Evolutionary conservation across 2,329 filamentous ascomycete genomes (phyloP), one percentile per base, ranked within the genome.

Genomic region (Penicillium paneum): DNA sequence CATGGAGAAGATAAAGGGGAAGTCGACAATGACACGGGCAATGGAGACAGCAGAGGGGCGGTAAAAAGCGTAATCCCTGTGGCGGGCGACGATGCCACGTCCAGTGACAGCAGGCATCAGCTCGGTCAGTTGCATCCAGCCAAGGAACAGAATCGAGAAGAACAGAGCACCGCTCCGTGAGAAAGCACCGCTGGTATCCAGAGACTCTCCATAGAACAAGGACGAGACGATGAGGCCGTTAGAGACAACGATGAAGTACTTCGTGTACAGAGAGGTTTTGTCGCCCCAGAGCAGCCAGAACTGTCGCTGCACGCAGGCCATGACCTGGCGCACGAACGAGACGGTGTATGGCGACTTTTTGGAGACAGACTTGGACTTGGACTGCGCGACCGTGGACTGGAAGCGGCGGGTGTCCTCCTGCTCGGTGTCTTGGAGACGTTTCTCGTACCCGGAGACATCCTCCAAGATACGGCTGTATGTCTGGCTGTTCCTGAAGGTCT

Each of bases 261-360:
- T 94, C 38, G 89, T 93, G 70, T 85, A 87, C 1, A 94, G 78
- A 0, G 88, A 87, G 0, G 85, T 85, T 56, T 81, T 86, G 71
- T 95, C 89, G 36, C 89, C 89, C 67, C 83, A 82, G 28, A 91
- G 82, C 29, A 95, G 81, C 87, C 89, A 91, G 55, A 90, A 86
- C 71, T 94, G 89, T 39, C 90, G 82, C 61, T 84, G 79, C 0
- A 87, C 88, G 49, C 75, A 77, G 34, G 74, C 73, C 39, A 61
- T 55, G 1, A 94, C 86, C 71, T 94, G 90, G 5, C 83, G 81
- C 40, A 80, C 74, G 66, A 92, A 88, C 11, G 85, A 89, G 52
- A 93, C 84, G 0, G 89, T 93, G 72, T 91, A 94, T 17, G 84
- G 83, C 4, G 86, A 90, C 58, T 86, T 86, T 64, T 89, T 84